Base-by-base conservation (phyloP, 2,329 filamentous ascomycete species). In the Sclerotinia nivalis region DNA sequence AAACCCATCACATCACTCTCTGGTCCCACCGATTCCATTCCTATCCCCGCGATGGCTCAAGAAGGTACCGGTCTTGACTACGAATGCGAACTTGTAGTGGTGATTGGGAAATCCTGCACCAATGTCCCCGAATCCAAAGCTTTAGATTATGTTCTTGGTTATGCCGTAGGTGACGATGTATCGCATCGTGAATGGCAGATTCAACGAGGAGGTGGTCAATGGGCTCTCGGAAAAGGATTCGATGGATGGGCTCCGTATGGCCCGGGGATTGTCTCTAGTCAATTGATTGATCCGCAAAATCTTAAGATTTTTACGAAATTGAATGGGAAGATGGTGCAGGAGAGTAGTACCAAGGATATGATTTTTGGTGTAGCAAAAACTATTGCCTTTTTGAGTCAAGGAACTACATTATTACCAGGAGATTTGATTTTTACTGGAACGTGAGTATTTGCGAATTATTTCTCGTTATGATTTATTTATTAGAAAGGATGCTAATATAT, bases 161-260 rank as follows among this genome's bases (percentile, higher is more conserved):
- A 93, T 77, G 84, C 88, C 2, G 86, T 92, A 47, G 90, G 91
- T 68, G 92, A 95, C 79, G 92, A 95, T 78, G 86, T 95, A n/a
- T 92, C 89, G 15, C 91, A 93, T 80, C 87, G 91, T 54, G 90
- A 92, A 73, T 93, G 90, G 89, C 90, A 93, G 80, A 79, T 91
- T 71, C 86, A 88, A 78, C 85, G 83, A 54, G 89, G 89, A 22
- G 88, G 88, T 22, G 85, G 89, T 1, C 90, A 93, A 80, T 92
- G 90, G 89, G 86, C 84, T 0, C 81, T 91, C 20, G 90, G 90
- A 50, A 93, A 93, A 79, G 88, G 89, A 4, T 93, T 92, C 73
- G 90, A 93, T 79, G 88, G 88, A 20, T 93, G 90, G 89, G 90
- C 89, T 7, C 91, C 90, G 0, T 90, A 87, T 74, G 90, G 91